Base-by-base conservation (phyloP, 129 eudicot genomes). In the Gnaphalium uliginosum region DNA sequence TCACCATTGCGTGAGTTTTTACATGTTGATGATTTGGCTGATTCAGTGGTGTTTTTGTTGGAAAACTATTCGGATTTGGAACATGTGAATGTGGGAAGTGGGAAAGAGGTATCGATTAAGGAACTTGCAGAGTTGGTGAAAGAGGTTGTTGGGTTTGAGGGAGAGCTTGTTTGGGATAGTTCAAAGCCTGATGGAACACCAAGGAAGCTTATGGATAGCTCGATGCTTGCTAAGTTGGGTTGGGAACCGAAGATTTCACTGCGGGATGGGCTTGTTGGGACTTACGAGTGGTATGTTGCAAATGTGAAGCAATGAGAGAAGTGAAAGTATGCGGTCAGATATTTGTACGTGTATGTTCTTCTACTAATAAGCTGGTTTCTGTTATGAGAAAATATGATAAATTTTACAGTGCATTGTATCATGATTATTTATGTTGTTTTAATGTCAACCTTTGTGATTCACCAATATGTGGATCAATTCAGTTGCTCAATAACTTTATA, bases 31-130 rank as follows among this genome's bases (percentile, higher is more conserved):
- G 99, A 95, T 83, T 71, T 95, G 81, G 99, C 99, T 0, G 99
- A 95, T 39, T 86, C 96, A 0, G 82, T 85, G 17, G 91, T 95
- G 53, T 95, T 85, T 71, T 51, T 91, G 87, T 19, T 95, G 92
- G 97, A 95, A 67, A 85, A 80, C 5, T 95, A 95, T 62, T 87
- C 94, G 37, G 99, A 85, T n/a, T 73, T 95, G 81, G 96, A 81
- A 53, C 99, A 95, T 72, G 89, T 95, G 71, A 95, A 95, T 80
- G 97, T 95, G 70, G 99, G 99, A 73, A 95, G 99, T 60, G 99
- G 99, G 79, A 89, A 85, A 75, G 99, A 95, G 86, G 99, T 95
- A 1, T 84, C 81, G 0, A 95, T 95, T 27, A 95, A 89, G 86
- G 99, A 91, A 83, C 83, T 95, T 43, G 99, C 99, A 0, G 97